phyloP scores from a whole-genome alignment of 1,284 basidiomycete genomes.

The Lignosus rhinocerotis region DNA sequence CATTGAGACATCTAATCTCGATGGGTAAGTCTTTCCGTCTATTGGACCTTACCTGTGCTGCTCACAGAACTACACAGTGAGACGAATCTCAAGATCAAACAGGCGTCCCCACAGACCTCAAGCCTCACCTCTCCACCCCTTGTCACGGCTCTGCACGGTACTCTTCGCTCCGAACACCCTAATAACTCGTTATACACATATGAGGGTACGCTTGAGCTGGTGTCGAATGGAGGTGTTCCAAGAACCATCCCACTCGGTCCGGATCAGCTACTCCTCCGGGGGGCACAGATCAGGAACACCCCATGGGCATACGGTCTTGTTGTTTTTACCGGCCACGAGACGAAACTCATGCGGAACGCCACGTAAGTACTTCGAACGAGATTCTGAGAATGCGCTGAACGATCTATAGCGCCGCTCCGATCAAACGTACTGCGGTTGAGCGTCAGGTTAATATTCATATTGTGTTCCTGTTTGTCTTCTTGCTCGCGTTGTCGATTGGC shows the following conservation, averaged over 20 bases:
- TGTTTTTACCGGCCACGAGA: conserved; percentile 97
- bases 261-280: conserved; percentile 92
- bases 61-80: conserved; percentile 54
- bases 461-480: conserved; percentile 90
- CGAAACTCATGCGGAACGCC: conserved; percentile 95
- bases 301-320: conserved; percentile 95
- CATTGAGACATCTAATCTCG: conserved; percentile 96
- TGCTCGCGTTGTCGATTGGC: conserved; percentile 86
- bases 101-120: conserved; percentile 85
- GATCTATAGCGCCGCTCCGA: conserved; percentile 77
- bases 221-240: conserved; percentile 55
- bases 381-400: not conserved
- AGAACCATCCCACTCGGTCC: conserved; percentile 91
- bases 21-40: conserved; percentile 66
- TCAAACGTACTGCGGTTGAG: conserved; percentile 97
- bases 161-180: conserved; percentile 91
- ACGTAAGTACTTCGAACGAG: conserved; percentile 60
- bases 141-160: conserved; percentile 77
- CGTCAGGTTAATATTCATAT: conserved; percentile 97
- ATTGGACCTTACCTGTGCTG: conserved; percentile 4
- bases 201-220: conserved; percentile 80
- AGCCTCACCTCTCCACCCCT: conserved; percentile 77
- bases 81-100: conserved; percentile 99
- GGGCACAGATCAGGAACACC: conserved; percentile 95
- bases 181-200: conserved; percentile 98